phyloP scores from a whole-genome alignment of 164 flowering plant genomes.

The Vitis rotundifolia region DNA sequence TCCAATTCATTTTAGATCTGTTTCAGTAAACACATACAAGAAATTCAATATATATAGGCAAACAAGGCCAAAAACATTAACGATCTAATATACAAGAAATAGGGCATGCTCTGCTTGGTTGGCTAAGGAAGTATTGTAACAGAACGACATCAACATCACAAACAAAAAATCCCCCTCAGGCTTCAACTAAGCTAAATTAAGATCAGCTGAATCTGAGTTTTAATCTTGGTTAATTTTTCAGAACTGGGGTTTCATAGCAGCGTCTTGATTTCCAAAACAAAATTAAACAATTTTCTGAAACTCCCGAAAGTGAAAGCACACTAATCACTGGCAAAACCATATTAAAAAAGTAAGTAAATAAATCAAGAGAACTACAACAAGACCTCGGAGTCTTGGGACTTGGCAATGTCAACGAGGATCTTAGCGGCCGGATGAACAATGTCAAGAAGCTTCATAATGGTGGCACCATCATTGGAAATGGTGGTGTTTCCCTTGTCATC shows the following conservation, averaged over 20 bases:
- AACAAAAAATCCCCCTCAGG: no score
- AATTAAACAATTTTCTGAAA: neutral
- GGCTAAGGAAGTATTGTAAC: neutral
- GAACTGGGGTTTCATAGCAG: neutral
- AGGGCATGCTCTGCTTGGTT: neutral
- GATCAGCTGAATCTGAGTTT: no score
- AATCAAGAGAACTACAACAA: no score
- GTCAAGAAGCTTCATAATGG: constrained; percentile 99
- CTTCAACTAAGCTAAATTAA: no score
- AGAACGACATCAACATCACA: neutral
- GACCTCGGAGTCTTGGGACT: constrained; percentile 99
- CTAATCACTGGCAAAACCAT: no score
- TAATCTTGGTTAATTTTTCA: neutral
- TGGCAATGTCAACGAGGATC: constrained; percentile 96
- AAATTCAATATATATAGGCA: neutral
- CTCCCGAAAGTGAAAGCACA: no score
- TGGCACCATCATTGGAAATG: constrained; percentile 97
- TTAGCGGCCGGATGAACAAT: constrained; percentile 97
- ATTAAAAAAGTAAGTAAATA: no score
- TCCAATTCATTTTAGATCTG: neutral
- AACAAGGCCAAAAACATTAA: neutral
- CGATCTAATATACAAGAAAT: neutral
- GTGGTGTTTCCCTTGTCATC: constrained; percentile 94
- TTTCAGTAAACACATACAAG: neutral
- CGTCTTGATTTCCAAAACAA: neutral